These are phyloP conservation scores for Ascochyta fabae DNA, from an alignment of 2,329 filamentous ascomycete species.

Conservation along the genomic window DNA sequence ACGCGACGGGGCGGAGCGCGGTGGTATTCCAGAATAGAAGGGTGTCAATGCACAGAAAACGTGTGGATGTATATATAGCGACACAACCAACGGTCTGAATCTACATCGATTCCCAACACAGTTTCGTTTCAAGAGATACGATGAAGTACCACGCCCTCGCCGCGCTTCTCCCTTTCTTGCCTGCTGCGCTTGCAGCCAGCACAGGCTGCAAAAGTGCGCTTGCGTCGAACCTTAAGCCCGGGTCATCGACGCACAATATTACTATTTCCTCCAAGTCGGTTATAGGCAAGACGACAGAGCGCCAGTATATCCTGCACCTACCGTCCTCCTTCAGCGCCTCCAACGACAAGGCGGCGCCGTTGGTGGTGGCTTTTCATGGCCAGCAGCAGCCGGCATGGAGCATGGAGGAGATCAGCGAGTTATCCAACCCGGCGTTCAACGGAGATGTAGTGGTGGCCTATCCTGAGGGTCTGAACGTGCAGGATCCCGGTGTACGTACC, in stretches of 20 bases:
- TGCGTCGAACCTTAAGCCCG: conserved; percentile 20
- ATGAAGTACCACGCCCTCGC: background rate
- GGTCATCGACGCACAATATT: conserved; percentile 26
- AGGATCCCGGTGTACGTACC: conserved; percentile 26
- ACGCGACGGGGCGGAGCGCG: background rate
- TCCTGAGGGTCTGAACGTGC: conserved; percentile 26
- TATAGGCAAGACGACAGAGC: conserved; percentile 21
- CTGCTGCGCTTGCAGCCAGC: conserved; percentile 14
- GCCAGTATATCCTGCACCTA: conserved; percentile 27
- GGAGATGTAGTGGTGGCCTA: conserved; percentile 28
- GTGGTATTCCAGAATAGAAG: background rate
- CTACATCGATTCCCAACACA: background rate
- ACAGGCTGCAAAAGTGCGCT: conserved; percentile 23
- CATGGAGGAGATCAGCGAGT: conserved; percentile 28
- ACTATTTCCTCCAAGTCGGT: conserved; percentile 25
- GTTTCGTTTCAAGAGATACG: background rate
- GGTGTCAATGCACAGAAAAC: background rate
- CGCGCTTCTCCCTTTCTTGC: background rate
- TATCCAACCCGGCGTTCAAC: conserved; percentile 31
- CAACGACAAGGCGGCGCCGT: conserved; percentile 23
- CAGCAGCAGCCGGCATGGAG: conserved; percentile 25
- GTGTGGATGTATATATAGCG: background rate
- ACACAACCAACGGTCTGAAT: background rate
- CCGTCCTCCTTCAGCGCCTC: conserved; percentile 18
- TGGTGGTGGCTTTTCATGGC: conserved; percentile 32